These are phyloP conservation scores for Cryphonectria radicalis DNA, from an alignment of 2,329 filamentous ascomycete genomes.

Conservation along the genomic window DNA sequence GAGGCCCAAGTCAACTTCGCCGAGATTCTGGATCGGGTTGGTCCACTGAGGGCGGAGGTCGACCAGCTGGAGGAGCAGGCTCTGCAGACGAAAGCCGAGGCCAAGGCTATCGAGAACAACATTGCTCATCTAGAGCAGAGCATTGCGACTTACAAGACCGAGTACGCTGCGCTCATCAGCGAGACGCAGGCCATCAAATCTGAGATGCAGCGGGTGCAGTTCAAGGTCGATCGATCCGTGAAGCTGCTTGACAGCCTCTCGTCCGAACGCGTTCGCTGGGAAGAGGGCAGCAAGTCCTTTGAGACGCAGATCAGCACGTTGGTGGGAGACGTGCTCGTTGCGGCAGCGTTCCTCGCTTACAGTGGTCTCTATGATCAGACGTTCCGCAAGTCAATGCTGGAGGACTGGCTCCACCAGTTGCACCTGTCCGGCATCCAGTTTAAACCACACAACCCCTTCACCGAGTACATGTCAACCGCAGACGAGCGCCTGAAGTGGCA, in stretches of 20 bases:
- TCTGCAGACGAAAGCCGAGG: constrained; percentile 89
- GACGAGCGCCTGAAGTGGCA: constrained; percentile 97
- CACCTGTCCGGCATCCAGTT: constrained; percentile 89
- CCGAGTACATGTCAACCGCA: constrained; percentile 94
- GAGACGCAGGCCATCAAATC: constrained; percentile 97
- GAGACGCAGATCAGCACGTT: constrained; percentile 97
- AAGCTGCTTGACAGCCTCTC: constrained; percentile 92
- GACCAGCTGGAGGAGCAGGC: constrained; percentile 84
- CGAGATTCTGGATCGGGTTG: constrained; percentile 93
- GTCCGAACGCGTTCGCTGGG: constrained; percentile 91
- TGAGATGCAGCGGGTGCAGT: constrained; percentile 95
- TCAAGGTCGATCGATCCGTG: constrained; percentile 96
- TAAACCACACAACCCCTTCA: constrained; percentile 92
- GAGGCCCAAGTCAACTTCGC: constrained; percentile 96
- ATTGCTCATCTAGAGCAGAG: constrained; percentile 84
- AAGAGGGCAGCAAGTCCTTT: constrained; percentile 96
- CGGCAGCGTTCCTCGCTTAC: constrained; percentile 97
- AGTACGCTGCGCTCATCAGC: constrained; percentile 94
- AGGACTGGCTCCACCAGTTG: constrained; percentile 95
- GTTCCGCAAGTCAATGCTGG: constrained; percentile 96
- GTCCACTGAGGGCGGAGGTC: constrained; percentile 89
- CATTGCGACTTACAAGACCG: constrained; percentile 92
- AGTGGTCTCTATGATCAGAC: constrained; percentile 97
- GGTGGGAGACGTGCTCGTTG: constrained; percentile 92
- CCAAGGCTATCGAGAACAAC: constrained; percentile 86